Conservation (phyloP, 345 rosid genomes). For the Salix caprea region DNA sequence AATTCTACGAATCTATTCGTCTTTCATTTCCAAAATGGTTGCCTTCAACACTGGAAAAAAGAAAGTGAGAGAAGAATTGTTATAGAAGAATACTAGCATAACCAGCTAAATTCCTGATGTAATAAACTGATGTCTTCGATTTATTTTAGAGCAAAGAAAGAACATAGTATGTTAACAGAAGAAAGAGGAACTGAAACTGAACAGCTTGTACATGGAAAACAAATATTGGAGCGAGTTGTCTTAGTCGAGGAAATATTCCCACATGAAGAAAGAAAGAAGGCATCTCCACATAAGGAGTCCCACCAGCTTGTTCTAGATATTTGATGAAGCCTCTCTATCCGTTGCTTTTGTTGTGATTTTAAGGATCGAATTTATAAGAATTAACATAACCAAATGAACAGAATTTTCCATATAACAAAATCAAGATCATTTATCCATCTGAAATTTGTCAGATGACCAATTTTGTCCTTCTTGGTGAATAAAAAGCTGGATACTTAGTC, state of each 20-base stretch:
- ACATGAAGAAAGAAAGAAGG: conserved; percentile 1
- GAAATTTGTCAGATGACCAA: too few species aligned
- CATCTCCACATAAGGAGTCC: neutral
- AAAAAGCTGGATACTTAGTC: too few species aligned
- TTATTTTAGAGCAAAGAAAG: neutral
- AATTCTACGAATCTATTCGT: conserved; percentile 21
- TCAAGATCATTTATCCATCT: neutral
- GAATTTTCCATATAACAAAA: neutral
- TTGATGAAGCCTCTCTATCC: neutral
- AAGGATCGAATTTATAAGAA: neutral
- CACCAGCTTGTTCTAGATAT: neutral
- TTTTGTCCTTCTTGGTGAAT: neutral
- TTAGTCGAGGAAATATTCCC: conserved; percentile 23
- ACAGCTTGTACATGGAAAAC: conserved; percentile 10
- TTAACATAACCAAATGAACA: neutral
- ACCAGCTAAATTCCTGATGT: neutral
- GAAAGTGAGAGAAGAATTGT: neutral
- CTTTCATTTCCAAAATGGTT: neutral
- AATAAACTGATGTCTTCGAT: conserved; percentile 4
- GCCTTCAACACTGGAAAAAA: neutral
- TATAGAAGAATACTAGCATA: conserved; percentile 3
- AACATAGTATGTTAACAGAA: neutral
- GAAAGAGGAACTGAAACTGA: neutral
- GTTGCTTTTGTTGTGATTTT: neutral
- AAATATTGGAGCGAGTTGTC: conserved; percentile 4